These are phyloP conservation scores for Dactylis glomerata DNA, from an alignment of 176 grass and related monocot genomes.

Conservation along the genomic window DNA sequence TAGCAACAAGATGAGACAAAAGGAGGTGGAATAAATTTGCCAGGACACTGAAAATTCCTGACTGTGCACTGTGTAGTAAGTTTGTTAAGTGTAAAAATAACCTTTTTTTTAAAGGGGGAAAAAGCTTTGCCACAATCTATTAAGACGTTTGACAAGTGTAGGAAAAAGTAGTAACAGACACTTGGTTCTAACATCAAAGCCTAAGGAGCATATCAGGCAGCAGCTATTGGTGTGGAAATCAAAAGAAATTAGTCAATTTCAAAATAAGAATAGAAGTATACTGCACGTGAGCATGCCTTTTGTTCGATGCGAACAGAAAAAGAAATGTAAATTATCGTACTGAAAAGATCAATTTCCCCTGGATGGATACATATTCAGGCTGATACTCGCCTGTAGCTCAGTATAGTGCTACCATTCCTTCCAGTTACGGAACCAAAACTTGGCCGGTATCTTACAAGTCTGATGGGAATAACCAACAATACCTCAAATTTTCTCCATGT, in stretches of 20 bases:
- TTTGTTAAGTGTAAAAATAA: not conserved
- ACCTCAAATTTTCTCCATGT: not conserved
- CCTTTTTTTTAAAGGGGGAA: too few relatives aligned
- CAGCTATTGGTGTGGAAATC: constrained; percentile 34
- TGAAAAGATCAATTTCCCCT: not conserved
- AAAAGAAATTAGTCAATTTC: not conserved
- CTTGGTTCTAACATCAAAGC: constrained; percentile 35
- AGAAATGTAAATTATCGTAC: not conserved
- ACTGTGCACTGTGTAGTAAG: not conserved
- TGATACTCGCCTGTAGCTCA: not conserved
- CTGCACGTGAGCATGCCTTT: not conserved
- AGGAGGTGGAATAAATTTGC: not conserved
- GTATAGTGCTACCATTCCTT: not conserved
- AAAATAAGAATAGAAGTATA: not conserved
- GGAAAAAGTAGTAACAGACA: not conserved
- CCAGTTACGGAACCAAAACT: not conserved
- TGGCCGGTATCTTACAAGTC: not conserved
- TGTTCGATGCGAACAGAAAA: not conserved
- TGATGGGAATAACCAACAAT: not conserved
- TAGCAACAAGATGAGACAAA: constrained; percentile 7
- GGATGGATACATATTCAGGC: not conserved
- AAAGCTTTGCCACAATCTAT: too few relatives aligned
- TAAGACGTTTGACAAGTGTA: too few relatives aligned
- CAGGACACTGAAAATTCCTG: not conserved
- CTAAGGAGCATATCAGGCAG: constrained; percentile 89